These are phyloP conservation scores for Candida silvatica DNA, from an alignment of 805 yeast genomes.

Conservation along the genomic window DNA sequence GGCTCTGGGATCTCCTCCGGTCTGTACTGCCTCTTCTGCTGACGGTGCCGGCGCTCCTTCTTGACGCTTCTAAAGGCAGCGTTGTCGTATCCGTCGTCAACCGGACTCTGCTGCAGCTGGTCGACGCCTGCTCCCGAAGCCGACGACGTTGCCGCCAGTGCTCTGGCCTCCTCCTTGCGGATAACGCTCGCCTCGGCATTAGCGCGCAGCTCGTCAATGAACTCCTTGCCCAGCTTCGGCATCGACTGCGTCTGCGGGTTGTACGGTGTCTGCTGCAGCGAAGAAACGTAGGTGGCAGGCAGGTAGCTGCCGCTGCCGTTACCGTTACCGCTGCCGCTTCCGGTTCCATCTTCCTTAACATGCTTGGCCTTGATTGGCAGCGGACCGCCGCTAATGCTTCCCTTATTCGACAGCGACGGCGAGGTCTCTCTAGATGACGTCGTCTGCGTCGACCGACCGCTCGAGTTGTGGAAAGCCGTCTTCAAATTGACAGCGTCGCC, in stretches of 20 bases:
- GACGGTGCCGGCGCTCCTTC: constrained; percentile 33
- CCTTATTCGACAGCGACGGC: not conserved
- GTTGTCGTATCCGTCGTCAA: not conserved
- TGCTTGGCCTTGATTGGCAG: not conserved
- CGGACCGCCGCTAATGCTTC: not conserved
- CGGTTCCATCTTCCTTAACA: not conserved
- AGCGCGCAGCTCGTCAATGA: constrained; percentile 20
- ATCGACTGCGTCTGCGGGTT: constrained; percentile 2
- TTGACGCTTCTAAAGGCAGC: constrained; percentile 5
- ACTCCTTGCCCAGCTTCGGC: constrained; percentile 4
- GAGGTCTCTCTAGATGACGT: not conserved
- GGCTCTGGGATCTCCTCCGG: constrained; percentile 85
- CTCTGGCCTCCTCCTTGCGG: constrained; percentile 19
- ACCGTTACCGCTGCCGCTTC: too few species aligned
- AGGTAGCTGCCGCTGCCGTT: not conserved
- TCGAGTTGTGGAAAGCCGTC: constrained; percentile 32
- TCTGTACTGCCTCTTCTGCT: constrained; percentile 57
- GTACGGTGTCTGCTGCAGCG: constrained; percentile 2
- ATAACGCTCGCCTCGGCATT: constrained; percentile 22
- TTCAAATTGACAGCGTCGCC: constrained; percentile 52
- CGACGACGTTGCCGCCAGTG: constrained; percentile 11
- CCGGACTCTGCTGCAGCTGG: not conserved
- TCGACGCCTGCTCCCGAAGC: not conserved
- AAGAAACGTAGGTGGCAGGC: not conserved
- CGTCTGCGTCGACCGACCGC: too few species aligned